These are phyloP conservation scores for Daldinia vernicosa DNA, from an alignment of 495 filamentous ascomycete species.

Conservation along the genomic window DNA sequence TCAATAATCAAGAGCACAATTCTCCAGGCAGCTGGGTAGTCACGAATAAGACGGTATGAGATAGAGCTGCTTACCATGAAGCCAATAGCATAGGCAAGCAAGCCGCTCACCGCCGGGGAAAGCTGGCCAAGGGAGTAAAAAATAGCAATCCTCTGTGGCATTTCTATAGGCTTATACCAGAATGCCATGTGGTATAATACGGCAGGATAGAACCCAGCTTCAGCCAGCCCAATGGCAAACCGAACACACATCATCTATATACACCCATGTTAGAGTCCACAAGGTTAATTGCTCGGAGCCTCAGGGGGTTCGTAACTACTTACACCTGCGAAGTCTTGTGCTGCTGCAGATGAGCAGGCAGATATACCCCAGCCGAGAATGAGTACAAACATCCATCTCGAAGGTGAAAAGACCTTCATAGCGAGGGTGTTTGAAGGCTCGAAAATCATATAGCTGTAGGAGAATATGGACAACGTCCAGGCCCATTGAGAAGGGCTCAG, in stretches of 20 bases:
- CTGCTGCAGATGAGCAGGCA: constrained; percentile 49
- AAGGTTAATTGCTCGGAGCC: background rate
- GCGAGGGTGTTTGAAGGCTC: constrained; percentile 54
- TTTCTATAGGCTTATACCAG: constrained; percentile 53
- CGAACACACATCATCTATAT: constrained; percentile 52
- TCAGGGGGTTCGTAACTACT: background rate
- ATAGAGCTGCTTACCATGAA: constrained; percentile 43
- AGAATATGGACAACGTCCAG: constrained; percentile 57
- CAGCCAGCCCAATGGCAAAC: constrained; percentile 53
- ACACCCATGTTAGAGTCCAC: background rate
- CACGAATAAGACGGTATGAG: background rate
- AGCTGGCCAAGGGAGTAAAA: constrained; percentile 53
- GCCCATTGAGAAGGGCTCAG: constrained; percentile 52
- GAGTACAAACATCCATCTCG: constrained; percentile 56
- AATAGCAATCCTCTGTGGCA: constrained; percentile 50
- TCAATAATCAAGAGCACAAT: background rate
- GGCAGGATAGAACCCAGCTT: constrained; percentile 53
- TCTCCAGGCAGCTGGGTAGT: background rate
- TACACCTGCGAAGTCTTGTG: constrained; percentile 49
- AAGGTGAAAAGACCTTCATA: constrained; percentile 47
- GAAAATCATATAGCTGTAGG: constrained; percentile 53
- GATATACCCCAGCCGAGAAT: constrained; percentile 55
- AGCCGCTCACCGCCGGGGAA: constrained; percentile 50
- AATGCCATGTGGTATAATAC: constrained; percentile 56
- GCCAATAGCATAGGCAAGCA: constrained; percentile 55